Conservation (phyloP, 768 basidiomycete species). For the Mycena olivaceomarginata region DNA sequence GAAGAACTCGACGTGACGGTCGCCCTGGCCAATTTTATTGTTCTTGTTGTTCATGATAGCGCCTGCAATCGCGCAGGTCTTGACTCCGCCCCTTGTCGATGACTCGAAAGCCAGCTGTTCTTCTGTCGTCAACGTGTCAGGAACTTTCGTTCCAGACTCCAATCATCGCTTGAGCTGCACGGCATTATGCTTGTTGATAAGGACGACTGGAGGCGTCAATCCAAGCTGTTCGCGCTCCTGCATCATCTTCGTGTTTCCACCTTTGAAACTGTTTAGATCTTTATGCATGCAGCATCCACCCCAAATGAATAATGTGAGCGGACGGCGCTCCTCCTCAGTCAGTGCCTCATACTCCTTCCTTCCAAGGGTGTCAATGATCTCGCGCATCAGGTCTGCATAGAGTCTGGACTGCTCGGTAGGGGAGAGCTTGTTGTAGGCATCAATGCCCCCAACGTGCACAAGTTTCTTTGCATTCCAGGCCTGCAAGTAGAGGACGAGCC, state of each 20-base stretch:
- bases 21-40: neutral
- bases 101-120: neutral
- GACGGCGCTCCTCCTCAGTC: no score
- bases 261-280: neutral
- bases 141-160: neutral
- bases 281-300: no score
- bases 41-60: constrained; percentile 1
- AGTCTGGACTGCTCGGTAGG: no score
- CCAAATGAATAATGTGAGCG: no score
- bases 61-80: neutral
- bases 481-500: no score
- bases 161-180: neutral
- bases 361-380: no score
- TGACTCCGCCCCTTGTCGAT: neutral
- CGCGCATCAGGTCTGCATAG: no score
- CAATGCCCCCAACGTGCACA: no score
- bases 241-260: neutral
- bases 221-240: neutral
- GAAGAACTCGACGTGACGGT: neutral
- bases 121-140: neutral
- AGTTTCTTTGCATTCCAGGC: no score
- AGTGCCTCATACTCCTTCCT: no score
- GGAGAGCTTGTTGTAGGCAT: no score
- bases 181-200: neutral
- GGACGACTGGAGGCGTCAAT: neutral